Conservation (phyloP, 2,329 filamentous ascomycete genomes). For the Alternaria atra region DNA sequence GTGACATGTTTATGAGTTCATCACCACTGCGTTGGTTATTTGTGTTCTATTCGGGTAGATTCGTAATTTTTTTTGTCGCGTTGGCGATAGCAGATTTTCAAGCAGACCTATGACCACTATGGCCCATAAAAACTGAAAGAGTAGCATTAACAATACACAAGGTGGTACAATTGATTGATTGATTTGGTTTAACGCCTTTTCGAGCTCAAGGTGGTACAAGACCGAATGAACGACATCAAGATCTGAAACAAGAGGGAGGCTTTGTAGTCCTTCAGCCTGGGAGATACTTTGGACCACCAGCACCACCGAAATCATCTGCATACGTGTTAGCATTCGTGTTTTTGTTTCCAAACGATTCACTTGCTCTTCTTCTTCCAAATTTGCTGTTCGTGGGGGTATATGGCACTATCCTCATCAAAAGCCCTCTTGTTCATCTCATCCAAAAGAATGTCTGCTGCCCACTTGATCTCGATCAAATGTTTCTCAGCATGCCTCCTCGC, state of each 20-base stretch:
- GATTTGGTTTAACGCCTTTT: too few species aligned
- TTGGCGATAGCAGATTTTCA: background rate
- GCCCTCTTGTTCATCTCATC: slow-evolving; percentile 10
- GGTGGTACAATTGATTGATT: background rate
- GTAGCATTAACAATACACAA: background rate
- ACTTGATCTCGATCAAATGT: slow-evolving; percentile 10
- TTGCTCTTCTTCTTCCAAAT: slow-evolving; percentile 11
- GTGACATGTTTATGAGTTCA: background rate
- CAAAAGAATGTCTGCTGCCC: slow-evolving; percentile 5
- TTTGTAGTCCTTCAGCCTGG: background rate
- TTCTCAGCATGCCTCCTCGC: background rate
- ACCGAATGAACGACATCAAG: background rate
- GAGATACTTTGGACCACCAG: background rate
- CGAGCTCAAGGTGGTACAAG: background rate
- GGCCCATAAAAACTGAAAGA: background rate
- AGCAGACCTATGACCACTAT: background rate
- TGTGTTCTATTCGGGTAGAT: background rate
- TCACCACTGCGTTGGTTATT: background rate
- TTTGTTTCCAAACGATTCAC: background rate
- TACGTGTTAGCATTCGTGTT: background rate
- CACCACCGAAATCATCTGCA: background rate
- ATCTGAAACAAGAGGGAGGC: background rate
- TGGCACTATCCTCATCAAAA: slow-evolving; percentile 11
- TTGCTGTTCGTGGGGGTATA: background rate
- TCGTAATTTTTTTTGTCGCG: background rate